Conservation (phyloP, 2,329 filamentous ascomycete species). For the Byssochlamys sp. region DNA sequence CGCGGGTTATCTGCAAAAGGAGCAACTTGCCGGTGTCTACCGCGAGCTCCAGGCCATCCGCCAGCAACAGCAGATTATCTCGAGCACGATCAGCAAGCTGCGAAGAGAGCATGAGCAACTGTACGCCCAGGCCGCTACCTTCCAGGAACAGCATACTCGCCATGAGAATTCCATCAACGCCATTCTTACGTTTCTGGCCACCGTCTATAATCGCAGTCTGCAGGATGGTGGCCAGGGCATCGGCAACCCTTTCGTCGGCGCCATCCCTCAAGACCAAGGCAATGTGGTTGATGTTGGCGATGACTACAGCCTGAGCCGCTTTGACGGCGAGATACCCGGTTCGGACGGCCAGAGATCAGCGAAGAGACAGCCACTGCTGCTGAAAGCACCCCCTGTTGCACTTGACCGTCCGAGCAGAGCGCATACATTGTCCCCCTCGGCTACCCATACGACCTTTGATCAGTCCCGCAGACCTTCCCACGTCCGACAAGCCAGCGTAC, state of each 20-base stretch:
- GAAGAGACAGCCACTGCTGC: conserved; percentile 38
- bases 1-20: conserved; percentile 45
- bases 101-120: conserved; percentile 79
- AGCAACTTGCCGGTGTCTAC: conserved; percentile 68
- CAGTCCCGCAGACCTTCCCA: conserved; percentile 16
- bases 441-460: conserved; percentile 21
- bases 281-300: conserved; percentile 57
- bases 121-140: conserved; percentile 76
- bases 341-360: conserved; percentile 30
- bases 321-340: conserved; percentile 25
- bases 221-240: conserved; percentile 69
- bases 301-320: conserved; percentile 31
- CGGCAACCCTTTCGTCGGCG: conserved; percentile 70
- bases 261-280: conserved; percentile 56
- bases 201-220: conserved; percentile 87
- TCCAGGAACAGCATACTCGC: conserved; percentile 85
- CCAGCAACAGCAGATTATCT: conserved; percentile 77
- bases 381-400: conserved; percentile 34
- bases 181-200: conserved; percentile 93
- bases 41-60: conserved; percentile 73
- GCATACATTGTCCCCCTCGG: conserved; percentile 28
- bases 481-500: conserved; percentile 21
- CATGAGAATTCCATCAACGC: conserved; percentile 98
- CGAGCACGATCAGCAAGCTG: conserved; percentile 67
- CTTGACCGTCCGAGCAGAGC: conserved; percentile 20